Conservation (phyloP, 202 grass and related monocot species). For the Hordeum pubiflorum region DNA sequence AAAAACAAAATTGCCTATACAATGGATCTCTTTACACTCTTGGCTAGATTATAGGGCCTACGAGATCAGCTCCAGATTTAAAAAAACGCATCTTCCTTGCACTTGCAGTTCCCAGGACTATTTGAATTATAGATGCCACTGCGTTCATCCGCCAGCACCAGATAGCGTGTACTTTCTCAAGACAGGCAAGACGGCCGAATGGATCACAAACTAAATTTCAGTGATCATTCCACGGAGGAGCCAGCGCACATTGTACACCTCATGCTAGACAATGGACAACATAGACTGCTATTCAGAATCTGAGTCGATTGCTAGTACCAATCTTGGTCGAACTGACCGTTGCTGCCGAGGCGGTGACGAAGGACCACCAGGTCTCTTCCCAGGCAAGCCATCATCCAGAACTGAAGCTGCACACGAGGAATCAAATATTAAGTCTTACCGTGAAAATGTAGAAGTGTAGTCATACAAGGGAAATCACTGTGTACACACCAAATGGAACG, state of each 20-base stretch:
- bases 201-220: neutral
- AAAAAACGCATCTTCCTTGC: neutral
- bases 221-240: neutral
- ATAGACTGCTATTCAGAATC: conserved; percentile 32
- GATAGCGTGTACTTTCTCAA: neutral
- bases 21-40: neutral
- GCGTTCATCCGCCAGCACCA: neutral
- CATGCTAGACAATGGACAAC: neutral
- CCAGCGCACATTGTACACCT: neutral
- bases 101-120: neutral
- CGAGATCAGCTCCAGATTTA: neutral
- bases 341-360: neutral
- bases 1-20: neutral
- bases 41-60: neutral
- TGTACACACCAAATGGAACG: neutral
- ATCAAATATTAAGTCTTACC: neutral
- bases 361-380: neutral
- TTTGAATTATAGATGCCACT: neutral
- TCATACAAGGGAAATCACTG: neutral
- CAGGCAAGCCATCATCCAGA: neutral
- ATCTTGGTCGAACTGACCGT: conserved; percentile 23
- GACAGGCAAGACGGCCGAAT: neutral
- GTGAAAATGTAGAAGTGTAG: neutral
- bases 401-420: conserved; percentile 31
- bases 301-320: conserved; percentile 29